Evolutionary conservation across 2,329 filamentous ascomycete genomes (phyloP).

Genomic region (Cadophora sp.): DNA sequence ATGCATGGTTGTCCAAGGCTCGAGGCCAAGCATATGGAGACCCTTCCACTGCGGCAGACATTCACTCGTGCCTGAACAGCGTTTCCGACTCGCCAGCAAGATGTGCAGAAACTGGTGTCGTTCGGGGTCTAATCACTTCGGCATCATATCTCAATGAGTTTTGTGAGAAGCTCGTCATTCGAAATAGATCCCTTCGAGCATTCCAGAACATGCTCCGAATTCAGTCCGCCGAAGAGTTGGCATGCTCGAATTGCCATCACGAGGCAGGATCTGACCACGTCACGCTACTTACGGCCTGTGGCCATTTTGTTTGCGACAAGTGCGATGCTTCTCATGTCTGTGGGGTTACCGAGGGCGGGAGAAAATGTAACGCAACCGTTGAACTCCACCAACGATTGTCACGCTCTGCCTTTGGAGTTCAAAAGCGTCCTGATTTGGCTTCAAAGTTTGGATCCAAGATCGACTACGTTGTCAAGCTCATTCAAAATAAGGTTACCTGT

Average conservation of each 20-base stretch:
- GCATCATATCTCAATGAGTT: neutral
- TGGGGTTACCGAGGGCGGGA: neutral
- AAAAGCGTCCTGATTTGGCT: neutral
- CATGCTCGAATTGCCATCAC: neutral
- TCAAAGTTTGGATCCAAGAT: slow-evolving; percentile 52
- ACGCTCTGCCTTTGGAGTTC: slow-evolving; percentile 1
- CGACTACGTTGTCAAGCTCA: slow-evolving; percentile 51
- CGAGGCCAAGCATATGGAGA: neutral
- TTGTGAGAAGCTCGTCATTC: neutral
- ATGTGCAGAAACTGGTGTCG: too few species aligned
- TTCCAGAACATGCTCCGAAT: neutral
- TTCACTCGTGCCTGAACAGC: neutral
- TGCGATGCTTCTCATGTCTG: neutral
- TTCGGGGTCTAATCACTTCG: too few species aligned
- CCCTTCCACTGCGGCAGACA: neutral
- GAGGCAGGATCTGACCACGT: slow-evolving; percentile 34
- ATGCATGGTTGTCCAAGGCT: neutral
- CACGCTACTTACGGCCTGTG: slow-evolving; percentile 55
- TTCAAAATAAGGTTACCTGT: slow-evolving; percentile 44
- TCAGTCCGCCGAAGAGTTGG: neutral
- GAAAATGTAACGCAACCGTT: slow-evolving; percentile 18
- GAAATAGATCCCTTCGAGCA: neutral
- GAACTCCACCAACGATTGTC: slow-evolving; percentile 12
- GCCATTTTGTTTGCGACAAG: slow-evolving; percentile 55
- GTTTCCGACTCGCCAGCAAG: too few species aligned